These are phyloP conservation scores for Mitragyna speciosa DNA, from an alignment of 257 asterid genomes.

Conservation along the genomic window DNA sequence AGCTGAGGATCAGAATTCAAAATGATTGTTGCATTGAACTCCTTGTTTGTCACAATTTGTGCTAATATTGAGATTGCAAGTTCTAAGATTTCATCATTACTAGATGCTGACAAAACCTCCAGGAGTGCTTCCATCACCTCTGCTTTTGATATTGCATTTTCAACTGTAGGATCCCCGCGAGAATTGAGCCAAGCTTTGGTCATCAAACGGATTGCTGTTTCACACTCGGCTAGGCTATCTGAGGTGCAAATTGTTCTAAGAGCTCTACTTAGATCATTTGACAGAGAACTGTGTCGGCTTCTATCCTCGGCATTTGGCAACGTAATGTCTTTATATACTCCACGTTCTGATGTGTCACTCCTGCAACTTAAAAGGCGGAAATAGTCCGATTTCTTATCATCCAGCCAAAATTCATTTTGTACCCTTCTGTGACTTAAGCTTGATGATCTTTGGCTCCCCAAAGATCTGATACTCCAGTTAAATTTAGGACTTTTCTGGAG, in stretches of 20 bases:
- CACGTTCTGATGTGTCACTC: conserved; percentile 37
- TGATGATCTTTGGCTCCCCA: conserved; percentile 40
- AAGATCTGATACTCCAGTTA: conserved; percentile 21
- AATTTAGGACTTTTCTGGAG: conserved; percentile 4
- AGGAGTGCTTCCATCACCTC: conserved; percentile 58
- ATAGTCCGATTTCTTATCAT: conserved; percentile 45
- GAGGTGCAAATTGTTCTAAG: conserved; percentile 55
- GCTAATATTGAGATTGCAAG: conserved; percentile 70
- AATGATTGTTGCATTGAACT: conserved; percentile 41
- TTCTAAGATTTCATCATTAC: conserved; percentile 68
- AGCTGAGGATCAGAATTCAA: conserved; percentile 68
- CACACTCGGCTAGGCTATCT: conserved; percentile 58
- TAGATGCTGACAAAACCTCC: conserved; percentile 59
- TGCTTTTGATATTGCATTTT: conserved; percentile 40
- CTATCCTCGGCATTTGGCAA: conserved; percentile 30
- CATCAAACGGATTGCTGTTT: conserved; percentile 55
- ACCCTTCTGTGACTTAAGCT: conserved; percentile 35
- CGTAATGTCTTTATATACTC: conserved; percentile 19
- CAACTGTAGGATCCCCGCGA: conserved; percentile 35
- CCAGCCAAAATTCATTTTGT: conserved; percentile 39
- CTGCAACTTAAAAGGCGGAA: conserved; percentile 55
- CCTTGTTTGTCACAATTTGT: conserved; percentile 55
- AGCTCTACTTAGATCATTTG: conserved; percentile 39
- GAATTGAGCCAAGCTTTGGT: conserved; percentile 65
- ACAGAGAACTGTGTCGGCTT: conserved; percentile 6